Evolutionary conservation across 139 green algal genomes (phyloP), one percentile per base, ranked within the genome.

Genomic region (Tetradesmus lagerheimii): DNA sequence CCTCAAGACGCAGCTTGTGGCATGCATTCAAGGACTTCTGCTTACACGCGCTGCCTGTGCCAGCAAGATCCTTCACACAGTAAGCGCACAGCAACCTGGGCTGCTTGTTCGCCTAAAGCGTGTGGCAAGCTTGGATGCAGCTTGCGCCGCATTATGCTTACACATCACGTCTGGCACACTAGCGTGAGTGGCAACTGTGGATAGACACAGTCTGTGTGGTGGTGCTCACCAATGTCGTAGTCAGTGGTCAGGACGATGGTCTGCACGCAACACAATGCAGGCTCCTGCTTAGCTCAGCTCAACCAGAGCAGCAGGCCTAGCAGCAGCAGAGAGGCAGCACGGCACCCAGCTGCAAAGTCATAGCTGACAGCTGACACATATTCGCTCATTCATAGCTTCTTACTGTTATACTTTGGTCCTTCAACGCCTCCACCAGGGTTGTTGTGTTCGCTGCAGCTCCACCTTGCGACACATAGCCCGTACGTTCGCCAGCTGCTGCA

Each of bases 301-400:
- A 71, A 23, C 18, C 71, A 79, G n/a, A 15, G n/a, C 71, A 79
- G 71, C 71, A 79, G 71, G 14, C n/a, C 31, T 8, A 79, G 71
- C 71, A 79, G 31, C 71, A 79, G 71, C 71, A 79, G 71, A 37
- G 71, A 5, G 41, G 71, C 71, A 79, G 31, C 71, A 79, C n/a
- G 25, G n/a, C 71, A 34, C 31, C 71, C 66, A 77, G 66, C 25
- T 79, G 71, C 71, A 27, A n/a, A 11, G 71, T n/a, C 71, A 25
- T 20, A 27, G 71, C 71, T 41, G 29, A 4, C 8, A 31, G 57
- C 23, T 71, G 57, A 23, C 57, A 71, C 23, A 11, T 11, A 31
- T 31, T 6, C 8, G 57, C 57, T 31, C 23, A 71, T 1, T n/a
- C 20, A 31, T 11, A 1, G 1, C 57, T 18, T 20, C 57, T 31